Base-by-base conservation (phyloP, 176 grass and related monocot species). In the Musa beccarii region DNA sequence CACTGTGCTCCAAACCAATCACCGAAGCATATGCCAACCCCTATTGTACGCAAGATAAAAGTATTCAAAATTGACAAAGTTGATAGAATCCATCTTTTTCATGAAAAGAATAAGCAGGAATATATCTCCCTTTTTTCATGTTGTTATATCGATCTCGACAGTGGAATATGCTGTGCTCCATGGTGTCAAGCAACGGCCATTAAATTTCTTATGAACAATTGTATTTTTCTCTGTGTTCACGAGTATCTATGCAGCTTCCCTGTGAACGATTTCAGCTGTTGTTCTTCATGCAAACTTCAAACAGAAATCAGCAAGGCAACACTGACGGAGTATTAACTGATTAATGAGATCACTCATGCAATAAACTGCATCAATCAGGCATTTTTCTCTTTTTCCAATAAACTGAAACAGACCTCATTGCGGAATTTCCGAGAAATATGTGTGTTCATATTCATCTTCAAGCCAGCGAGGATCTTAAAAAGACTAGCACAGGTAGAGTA, bases 51-150 rank as follows among this genome's bases (percentile, higher is more conserved):
- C 11, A 55, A 80, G 10, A 73, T 50, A 34, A 73, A 73, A 85
- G 69, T 75, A 59, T 10, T 56, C 25, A 63, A 80, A 80, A 71
- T 55, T 79, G 76, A 22, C 71, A 76, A 79, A 79, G 71, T 50
- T 70, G 77, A 28, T 69, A 72, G 77, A 75, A 84, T 75, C 76
- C 1, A 7, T 17, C 63, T 50, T 54, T 11, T 75, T 84, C 59
- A 16, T 53, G 54, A 59, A 71, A 68, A 29, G 49, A 73, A 79
- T 69, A 22, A 79, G 22, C 66, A 19, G 25, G 63, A 68, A 52
- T 74, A 55, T 59, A 49, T 65, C 71, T 34, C n/a, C n/a, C 9
- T 23, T 22, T 66, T 66, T 66, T 17, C n/a, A 66, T 66, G 34
- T 43, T 43, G 34, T 43, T 43, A 43, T 43, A 43, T 6, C 6